Base-by-base conservation (phyloP, 495 filamentous ascomycete genomes). In the Aeminium ludgeri region DNA sequence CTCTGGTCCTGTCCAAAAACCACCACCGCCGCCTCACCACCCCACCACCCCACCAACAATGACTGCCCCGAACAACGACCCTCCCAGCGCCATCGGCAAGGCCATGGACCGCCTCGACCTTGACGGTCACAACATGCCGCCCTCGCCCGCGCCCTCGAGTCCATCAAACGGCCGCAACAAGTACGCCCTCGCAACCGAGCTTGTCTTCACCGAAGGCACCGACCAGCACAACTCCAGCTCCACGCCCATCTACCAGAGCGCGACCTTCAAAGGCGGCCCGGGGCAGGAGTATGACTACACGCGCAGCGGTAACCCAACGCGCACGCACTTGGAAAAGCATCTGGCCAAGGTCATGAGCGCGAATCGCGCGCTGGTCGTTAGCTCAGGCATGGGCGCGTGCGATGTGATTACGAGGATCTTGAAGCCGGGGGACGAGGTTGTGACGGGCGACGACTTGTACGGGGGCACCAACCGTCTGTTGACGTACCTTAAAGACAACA, bases 321-420 rank as follows among this genome's bases (percentile, higher is more conserved):
- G 89, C 35, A 93, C 87, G 17, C 91, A 96, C 55, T 73, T 97
- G 43, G 89, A 97, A 63, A 77, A 89, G 44, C 89, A 97, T 59
- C 69, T 97, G 44, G 91, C 89, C 46, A 96, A 96, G 71, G 92
- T 97, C 61, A 97, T 96, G 91, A 78, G 78, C 46, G 89, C 91
- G 11, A 75, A 74, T 55, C 81, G 91, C 35, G 81, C 83, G 3
- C 76, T 97, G 30, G 86, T 87, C 38, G 87, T 96, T 20, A 80
- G 84, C 13, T 93, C 86, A 15, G 89, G 89, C 42, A 97, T 97
- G 89, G 89, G 83, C 34, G 89, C 91, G 11, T 62, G 96, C 50
- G 89, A 97, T 56, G 89, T 96, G 31, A 94, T 97, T 43, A 91
- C 84, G n/a, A 80, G 89, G 31, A 67, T 96, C 7, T 67, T 97